Conservation (phyloP, 2,329 filamentous ascomycete species). For the Sporothrix pallida region DNA sequence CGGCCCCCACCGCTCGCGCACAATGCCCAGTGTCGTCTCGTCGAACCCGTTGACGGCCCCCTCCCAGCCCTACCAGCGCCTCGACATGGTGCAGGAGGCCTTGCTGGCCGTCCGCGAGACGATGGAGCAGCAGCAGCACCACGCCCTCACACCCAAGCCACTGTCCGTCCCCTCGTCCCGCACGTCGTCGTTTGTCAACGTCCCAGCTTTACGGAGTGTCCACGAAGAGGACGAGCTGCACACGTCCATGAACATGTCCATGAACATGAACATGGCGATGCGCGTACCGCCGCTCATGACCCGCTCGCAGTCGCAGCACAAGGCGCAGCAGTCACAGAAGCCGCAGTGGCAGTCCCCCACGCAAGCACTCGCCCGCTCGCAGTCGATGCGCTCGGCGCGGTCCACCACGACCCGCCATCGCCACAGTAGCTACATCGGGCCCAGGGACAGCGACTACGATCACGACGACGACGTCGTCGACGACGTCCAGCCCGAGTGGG, state of each 20-base stretch:
- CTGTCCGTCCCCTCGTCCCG: slow-evolving; percentile 19
- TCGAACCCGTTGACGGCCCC: neutral
- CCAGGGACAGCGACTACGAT: slow-evolving; percentile 1
- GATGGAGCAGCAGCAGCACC: slow-evolving; percentile 20
- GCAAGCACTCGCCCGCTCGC: neutral
- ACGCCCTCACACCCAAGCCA: neutral
- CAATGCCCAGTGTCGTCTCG: neutral
- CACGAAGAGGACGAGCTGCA: slow-evolving; percentile 31
- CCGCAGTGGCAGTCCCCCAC: too few species aligned
- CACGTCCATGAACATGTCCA: neutral
- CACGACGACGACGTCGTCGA: neutral
- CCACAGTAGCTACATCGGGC: slow-evolving; percentile 36
- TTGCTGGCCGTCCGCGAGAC: slow-evolving; percentile 31
- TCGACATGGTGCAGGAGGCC: slow-evolving; percentile 34
- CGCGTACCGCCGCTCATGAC: neutral
- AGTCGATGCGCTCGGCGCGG: slow-evolving; percentile 7
- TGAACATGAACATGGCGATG: too few species aligned
- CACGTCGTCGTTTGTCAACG: slow-evolving; percentile 31
- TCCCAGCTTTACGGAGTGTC: slow-evolving; percentile 31
- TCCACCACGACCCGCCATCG: slow-evolving; percentile 6
- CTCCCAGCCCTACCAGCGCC: slow-evolving; percentile 17
- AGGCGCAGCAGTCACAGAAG: too few species aligned
- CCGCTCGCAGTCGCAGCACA: neutral
- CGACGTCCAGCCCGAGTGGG: slow-evolving; percentile 49
- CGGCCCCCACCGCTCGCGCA: slow-evolving; percentile 18